These are phyloP conservation scores for Sonneratia caseolaris DNA, from an alignment of 345 rosid species.

Conservation along the genomic window DNA sequence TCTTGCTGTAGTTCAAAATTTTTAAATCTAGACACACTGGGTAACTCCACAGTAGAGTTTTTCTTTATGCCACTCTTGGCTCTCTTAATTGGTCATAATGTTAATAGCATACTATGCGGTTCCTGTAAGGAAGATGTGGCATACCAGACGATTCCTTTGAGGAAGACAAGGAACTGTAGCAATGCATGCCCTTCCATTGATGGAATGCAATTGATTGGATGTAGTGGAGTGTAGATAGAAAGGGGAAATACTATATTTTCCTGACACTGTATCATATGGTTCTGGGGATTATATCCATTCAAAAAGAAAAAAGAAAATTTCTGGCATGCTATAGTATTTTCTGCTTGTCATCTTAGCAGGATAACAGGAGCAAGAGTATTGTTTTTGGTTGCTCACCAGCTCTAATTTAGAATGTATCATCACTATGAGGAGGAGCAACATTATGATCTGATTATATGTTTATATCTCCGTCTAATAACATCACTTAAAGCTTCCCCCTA, in stretches of 20 bases:
- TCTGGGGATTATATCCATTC: not conserved
- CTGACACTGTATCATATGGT: not conserved
- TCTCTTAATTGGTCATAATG: not conserved
- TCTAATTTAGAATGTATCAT: not conserved
- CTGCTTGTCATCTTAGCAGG: not conserved
- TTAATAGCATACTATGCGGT: not conserved
- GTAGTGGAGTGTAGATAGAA: not conserved
- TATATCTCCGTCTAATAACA: no score
- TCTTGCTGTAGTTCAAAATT: not conserved
- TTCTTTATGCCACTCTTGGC: not conserved
- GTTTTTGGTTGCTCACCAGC: no score
- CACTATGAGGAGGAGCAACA: not conserved
- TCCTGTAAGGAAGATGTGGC: not conserved
- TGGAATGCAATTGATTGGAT: not conserved
- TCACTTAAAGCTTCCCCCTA: not conserved
- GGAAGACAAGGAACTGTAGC: not conserved
- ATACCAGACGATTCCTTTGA: not conserved
- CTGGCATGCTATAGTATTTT: not conserved
- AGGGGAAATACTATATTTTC: not conserved
- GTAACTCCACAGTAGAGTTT: not conserved
- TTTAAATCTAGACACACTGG: not conserved
- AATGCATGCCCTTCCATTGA: not conserved
- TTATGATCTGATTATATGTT: no score
- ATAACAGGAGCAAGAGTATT: not conserved
- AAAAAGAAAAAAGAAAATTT: not conserved